phyloP scores from a whole-genome alignment of 1,139 yeast genomes.

The Martiniozyma asiatica region DNA sequence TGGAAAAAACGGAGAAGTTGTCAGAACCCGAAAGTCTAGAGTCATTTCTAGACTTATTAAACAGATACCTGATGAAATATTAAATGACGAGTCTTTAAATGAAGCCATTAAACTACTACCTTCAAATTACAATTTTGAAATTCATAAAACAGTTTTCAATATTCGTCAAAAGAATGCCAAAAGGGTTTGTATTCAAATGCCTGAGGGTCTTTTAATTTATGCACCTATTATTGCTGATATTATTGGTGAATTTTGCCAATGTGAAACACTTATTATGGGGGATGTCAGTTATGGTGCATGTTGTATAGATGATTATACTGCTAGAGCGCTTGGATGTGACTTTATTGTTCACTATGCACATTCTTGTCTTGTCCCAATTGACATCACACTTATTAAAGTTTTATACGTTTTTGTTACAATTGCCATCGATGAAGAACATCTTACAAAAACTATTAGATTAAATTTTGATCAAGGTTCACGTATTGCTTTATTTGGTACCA shows the following conservation, averaged over 20 bases:
- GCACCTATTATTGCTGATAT: slow-evolving; percentile 83
- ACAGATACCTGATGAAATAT: slow-evolving; percentile 83
- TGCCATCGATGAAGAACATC: slow-evolving; percentile 71
- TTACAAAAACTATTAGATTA: slow-evolving; percentile 59
- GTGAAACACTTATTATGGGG: slow-evolving; percentile 92
- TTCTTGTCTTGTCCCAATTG: slow-evolving; percentile 92
- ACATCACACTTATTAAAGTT: slow-evolving; percentile 79
- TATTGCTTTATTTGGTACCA: slow-evolving; percentile 82
- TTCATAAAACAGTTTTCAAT: slow-evolving; percentile 93
- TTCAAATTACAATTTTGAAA: slow-evolving; percentile 85
- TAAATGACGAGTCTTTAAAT: slow-evolving; percentile 67
- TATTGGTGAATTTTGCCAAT: slow-evolving; percentile 77
- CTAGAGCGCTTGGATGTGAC: slow-evolving; percentile 86
- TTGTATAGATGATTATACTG: slow-evolving; percentile 94
- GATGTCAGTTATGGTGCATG: slow-evolving; percentile 99
- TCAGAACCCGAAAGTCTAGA: slow-evolving; percentile 23
- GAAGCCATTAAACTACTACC: slow-evolving; percentile 76
- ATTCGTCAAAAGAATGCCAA: slow-evolving; percentile 61
- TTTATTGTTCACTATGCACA: slow-evolving; percentile 95
- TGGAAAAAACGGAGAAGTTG: slow-evolving; percentile 15
- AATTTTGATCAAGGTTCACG: slow-evolving; percentile 56
- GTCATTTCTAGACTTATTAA: slow-evolving; percentile 53
- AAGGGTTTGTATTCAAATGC: slow-evolving; percentile 90
- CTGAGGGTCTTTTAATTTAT: slow-evolving; percentile 86
- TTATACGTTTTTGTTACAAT: slow-evolving; percentile 93